Evolutionary conservation across 129 eudicot genomes (phyloP).

Genomic region (Kitagawia praeruptora): DNA sequence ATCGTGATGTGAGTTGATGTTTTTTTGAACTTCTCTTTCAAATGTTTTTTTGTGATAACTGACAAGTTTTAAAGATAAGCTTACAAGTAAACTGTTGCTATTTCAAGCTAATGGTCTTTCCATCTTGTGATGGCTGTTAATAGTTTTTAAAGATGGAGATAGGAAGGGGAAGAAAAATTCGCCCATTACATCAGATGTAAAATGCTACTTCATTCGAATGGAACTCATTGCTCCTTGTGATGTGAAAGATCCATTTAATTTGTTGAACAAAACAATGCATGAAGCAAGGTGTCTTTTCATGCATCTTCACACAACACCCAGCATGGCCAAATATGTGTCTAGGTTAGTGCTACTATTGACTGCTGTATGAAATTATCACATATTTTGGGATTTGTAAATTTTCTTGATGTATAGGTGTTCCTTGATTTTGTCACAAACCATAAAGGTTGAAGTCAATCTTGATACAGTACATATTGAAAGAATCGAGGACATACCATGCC

Average conservation of each 20-base stretch:
- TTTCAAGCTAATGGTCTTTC: not conserved
- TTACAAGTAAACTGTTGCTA: not conserved
- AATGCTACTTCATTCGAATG: constrained; percentile 50
- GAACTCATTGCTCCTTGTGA: constrained; percentile 31
- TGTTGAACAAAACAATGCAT: constrained; percentile 25
- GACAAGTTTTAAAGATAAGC: not conserved
- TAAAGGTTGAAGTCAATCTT: constrained; percentile 46
- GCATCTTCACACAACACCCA: constrained; percentile 57
- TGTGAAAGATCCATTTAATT: constrained; percentile 19
- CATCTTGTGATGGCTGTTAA: constrained; percentile 5
- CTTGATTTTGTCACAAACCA: constrained; percentile 63
- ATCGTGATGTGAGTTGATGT: not conserved
- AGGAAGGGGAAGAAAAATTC: constrained; percentile 32
- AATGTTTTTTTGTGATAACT: not conserved
- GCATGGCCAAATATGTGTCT: constrained; percentile 59
- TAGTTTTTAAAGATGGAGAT: constrained; percentile 69
- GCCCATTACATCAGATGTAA: constrained; percentile 23
- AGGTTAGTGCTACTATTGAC: constrained; percentile 33
- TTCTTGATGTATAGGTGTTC: constrained; percentile 44
- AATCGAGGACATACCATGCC: constrained; percentile 60
- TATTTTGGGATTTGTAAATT: not conserved
- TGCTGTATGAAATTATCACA: not conserved
- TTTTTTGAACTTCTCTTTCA: not conserved
- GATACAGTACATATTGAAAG: constrained; percentile 32
- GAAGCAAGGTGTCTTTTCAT: constrained; percentile 67